These are phyloP conservation scores for Paecilomyces dactylethromorphus DNA, from an alignment of 2,329 filamentous ascomycete genomes.

Conservation along the genomic window DNA sequence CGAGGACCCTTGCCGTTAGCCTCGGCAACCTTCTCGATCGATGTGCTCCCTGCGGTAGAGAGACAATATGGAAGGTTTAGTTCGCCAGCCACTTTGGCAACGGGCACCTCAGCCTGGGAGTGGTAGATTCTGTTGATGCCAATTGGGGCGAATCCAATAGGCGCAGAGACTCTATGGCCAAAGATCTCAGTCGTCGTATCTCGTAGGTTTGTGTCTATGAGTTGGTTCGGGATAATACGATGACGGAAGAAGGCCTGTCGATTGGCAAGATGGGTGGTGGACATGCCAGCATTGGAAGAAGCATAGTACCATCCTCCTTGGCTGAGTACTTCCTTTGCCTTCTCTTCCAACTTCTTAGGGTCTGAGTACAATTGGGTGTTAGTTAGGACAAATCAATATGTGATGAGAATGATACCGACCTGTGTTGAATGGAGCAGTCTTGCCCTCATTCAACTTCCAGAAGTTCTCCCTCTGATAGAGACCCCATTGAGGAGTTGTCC, in stretches of 20 bases:
- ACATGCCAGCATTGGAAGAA: constrained; percentile 29
- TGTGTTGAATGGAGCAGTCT: constrained; percentile 48
- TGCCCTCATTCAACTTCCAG: constrained; percentile 47
- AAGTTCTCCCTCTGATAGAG: constrained; percentile 52
- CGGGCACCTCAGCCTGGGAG: constrained; percentile 50
- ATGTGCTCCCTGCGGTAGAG: constrained; percentile 49
- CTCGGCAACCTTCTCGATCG: constrained; percentile 52
- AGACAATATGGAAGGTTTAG: constrained; percentile 55
- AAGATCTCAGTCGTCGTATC: constrained; percentile 53
- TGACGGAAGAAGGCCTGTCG: constrained; percentile 59
- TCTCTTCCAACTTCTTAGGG: constrained; percentile 53
- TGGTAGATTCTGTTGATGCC: constrained; percentile 63
- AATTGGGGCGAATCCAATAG: constrained; percentile 59
- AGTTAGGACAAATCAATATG: background rate
- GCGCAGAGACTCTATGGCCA: constrained; percentile 52
- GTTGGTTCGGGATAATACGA: constrained; percentile 55
- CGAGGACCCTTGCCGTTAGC: constrained; percentile 49
- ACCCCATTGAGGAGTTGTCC: constrained; percentile 49
- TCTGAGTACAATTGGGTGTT: constrained; percentile 16
- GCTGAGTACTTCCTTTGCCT: constrained; percentile 50
- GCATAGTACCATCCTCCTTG: constrained; percentile 49
- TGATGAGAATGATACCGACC: constrained; percentile 18
- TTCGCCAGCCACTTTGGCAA: constrained; percentile 55
- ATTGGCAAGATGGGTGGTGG: constrained; percentile 48
- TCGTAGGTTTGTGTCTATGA: constrained; percentile 54